Evolutionary conservation across 1,284 basidiomycete species (phyloP).

Genomic region (Cerioporus squamosus): DNA sequence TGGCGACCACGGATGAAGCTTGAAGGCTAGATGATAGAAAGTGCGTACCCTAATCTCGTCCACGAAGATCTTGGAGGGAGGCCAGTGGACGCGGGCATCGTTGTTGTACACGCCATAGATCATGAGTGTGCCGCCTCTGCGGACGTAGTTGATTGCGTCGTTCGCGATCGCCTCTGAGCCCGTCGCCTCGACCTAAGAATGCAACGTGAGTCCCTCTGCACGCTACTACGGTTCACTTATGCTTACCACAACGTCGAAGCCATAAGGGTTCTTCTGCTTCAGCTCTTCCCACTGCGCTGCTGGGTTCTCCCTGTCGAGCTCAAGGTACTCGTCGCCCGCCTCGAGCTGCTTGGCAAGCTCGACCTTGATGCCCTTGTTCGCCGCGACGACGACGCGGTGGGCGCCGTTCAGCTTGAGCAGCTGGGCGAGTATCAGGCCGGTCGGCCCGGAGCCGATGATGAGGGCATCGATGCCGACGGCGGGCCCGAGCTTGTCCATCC

Average conservation of each 20-base stretch:
- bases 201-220: constrained; percentile 16
- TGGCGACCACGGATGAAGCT: neutral
- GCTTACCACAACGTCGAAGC: constrained; percentile 80
- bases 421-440: constrained; percentile 85
- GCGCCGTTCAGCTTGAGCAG: constrained; percentile 86
- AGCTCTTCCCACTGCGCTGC: constrained; percentile 79
- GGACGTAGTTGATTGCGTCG: constrained; percentile 83
- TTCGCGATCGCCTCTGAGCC: constrained; percentile 83
- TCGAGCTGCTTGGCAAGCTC: constrained; percentile 77
- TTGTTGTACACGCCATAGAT: constrained; percentile 79
- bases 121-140: constrained; percentile 77
- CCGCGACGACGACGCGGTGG: constrained; percentile 73
- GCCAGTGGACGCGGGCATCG: constrained; percentile 80
- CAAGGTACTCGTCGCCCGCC: constrained; percentile 82
- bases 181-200: constrained; percentile 83
- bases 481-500: constrained; percentile 81
- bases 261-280: constrained; percentile 80
- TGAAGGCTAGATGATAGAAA: neutral
- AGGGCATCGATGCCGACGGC: constrained; percentile 81
- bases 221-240: constrained; percentile 19
- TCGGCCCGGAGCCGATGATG: constrained; percentile 80
- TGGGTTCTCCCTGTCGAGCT: constrained; percentile 79
- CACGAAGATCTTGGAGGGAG: constrained; percentile 83
- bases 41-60: constrained; percentile 77
- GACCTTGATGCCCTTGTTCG: constrained; percentile 88